A percentile compares a stretch with the other conserved stretches of the same genome.
These are phyloP conservation scores for Diversispora eburnea DNA, from an alignment of 192 early-diverging fungal genomes.

Conservation along the genomic window DNA sequence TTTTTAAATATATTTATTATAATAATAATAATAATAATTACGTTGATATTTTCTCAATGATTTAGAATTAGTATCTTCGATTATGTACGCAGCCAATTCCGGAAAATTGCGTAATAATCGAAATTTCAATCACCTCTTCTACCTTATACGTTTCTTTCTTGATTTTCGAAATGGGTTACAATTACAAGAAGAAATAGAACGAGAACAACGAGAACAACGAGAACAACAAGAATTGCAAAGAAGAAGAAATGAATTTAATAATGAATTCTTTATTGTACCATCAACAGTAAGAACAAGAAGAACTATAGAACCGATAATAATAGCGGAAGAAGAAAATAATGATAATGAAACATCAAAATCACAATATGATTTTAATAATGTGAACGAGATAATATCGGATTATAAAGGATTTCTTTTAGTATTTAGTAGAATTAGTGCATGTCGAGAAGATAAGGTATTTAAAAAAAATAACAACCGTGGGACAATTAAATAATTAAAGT, in stretches of 20 bases:
- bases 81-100: not conserved
- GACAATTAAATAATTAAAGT: no score
- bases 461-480: not conserved
- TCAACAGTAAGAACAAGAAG: not conserved
- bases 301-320: no score
- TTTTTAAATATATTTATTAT: no score
- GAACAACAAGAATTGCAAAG: no score
- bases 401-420: not conserved
- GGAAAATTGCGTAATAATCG: not conserved
- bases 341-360: not conserved
- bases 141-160: not conserved
- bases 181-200: no score
- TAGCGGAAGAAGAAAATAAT: not conserved
- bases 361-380: not conserved
- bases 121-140: not conserved
- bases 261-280: not conserved
- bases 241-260: not conserved
- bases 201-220: no score
- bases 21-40: no score
- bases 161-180: not conserved
- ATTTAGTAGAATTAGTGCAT: not conserved
- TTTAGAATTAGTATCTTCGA: not conserved
- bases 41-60: no score
- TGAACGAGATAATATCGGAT: not conserved
- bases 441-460: not conserved